phyloP scores from a whole-genome alignment of 176 grass and related monocot genomes.

The Oryza meyeriana region DNA sequence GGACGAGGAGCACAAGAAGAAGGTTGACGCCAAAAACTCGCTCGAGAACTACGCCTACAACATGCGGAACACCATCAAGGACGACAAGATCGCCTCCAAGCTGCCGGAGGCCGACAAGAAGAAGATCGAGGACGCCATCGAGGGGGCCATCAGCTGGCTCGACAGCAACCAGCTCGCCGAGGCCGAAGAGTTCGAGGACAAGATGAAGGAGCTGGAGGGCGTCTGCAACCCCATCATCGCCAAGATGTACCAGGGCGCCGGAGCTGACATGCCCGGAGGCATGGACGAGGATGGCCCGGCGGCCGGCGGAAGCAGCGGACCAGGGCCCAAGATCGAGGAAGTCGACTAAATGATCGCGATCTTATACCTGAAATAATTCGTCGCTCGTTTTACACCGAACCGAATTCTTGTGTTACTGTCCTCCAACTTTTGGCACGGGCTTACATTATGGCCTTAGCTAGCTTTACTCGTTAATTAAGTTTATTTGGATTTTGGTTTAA shows the following conservation, averaged over 20 bases:
- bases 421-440: slow-evolving; percentile 8
- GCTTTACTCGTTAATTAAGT: neutral
- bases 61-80: slow-evolving; percentile 88
- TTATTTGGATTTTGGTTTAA: neutral
- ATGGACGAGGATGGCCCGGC: slow-evolving; percentile 69
- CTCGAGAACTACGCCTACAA: slow-evolving; percentile 94
- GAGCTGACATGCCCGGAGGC: slow-evolving; percentile 54
- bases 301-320: slow-evolving; percentile 48
- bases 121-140: slow-evolving; percentile 77
- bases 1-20: slow-evolving; percentile 92
- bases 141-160: slow-evolving; percentile 68
- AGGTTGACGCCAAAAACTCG: slow-evolving; percentile 84
- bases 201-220: slow-evolving; percentile 91
- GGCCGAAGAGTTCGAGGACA: slow-evolving; percentile 81
- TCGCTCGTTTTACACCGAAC: neutral
- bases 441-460: neutral
- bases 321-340: slow-evolving; percentile 90
- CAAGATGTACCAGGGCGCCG: slow-evolving; percentile 91
- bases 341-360: slow-evolving; percentile 54
- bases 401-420: neutral
- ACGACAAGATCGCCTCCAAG: slow-evolving; percentile 82
- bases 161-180: slow-evolving; percentile 83
- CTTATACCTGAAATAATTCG: slow-evolving; percentile 29
- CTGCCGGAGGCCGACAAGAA: slow-evolving; percentile 66
- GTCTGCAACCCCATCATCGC: slow-evolving; percentile 91